These are phyloP conservation scores for Tubosaeta sp. DNA, from an alignment of 768 basidiomycete species.

Conservation along the genomic window DNA sequence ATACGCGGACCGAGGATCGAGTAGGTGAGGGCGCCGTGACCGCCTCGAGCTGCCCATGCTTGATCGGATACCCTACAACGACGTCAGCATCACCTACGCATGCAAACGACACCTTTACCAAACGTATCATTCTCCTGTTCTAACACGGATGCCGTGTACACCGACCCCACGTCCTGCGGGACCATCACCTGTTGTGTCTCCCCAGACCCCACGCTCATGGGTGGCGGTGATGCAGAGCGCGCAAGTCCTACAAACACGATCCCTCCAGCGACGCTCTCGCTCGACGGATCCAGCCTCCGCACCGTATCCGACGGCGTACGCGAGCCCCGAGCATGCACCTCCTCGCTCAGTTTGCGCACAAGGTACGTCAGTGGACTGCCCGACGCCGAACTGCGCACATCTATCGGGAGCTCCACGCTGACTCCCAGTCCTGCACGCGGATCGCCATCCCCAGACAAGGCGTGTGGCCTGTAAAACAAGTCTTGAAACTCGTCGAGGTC, in stretches of 20 bases:
- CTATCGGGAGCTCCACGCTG: conserved; percentile 20
- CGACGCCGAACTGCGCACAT: conserved; percentile 28
- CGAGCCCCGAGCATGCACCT: conserved; percentile 19
- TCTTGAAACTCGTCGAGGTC: conserved; percentile 74
- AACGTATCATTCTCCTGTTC: conserved; percentile 29
- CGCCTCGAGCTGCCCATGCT: conserved; percentile 15
- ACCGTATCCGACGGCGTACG: conserved; percentile 11
- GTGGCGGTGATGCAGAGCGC: conserved; percentile 13
- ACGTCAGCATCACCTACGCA: background rate
- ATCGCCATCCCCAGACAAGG: background rate
- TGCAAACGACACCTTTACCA: conserved; percentile 11
- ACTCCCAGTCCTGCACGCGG: background rate
- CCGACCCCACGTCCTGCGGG: conserved; percentile 27
- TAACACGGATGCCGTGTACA: conserved; percentile 16
- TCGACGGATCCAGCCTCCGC: conserved; percentile 4
- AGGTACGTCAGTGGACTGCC: conserved; percentile 37
- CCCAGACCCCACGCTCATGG: conserved; percentile 7
- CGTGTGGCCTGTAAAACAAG: conserved; percentile 58
- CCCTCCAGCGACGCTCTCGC: conserved; percentile 4
- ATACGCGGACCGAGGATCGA: conserved; percentile 10
- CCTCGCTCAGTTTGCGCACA: conserved; percentile 38
- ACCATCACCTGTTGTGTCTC: conserved; percentile 8
- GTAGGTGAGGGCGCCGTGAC: conserved; percentile 9
- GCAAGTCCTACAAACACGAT: conserved; percentile 18
- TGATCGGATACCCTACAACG: conserved; percentile 22